Evolutionary conservation across 2,329 filamentous ascomycete species (phyloP).

Genomic region (Scedosporium dehoogii): DNA sequence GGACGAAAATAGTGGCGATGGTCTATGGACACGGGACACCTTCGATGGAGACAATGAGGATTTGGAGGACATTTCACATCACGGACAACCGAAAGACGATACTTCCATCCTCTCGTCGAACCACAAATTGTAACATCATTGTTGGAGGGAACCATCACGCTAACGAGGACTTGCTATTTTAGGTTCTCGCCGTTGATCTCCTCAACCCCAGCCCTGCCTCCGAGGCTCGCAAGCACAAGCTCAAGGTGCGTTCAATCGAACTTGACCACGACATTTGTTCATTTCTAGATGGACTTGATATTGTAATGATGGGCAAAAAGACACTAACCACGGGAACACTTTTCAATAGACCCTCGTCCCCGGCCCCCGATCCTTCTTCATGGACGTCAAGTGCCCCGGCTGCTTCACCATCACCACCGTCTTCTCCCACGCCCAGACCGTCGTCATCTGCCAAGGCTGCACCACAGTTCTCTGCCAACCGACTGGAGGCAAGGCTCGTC

Average conservation of each 20-base stretch:
- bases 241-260: slow-evolving; percentile 63
- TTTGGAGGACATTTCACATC: not conserved
- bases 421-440: slow-evolving; percentile 99
- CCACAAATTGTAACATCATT: not conserved
- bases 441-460: slow-evolving; percentile 99
- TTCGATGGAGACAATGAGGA: not conserved
- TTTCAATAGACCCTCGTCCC: slow-evolving; percentile 73
- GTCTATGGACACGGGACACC: not conserved
- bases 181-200: slow-evolving; percentile 99
- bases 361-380: slow-evolving; percentile 98
- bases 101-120: not conserved
- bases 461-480: slow-evolving; percentile 99
- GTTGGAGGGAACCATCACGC: not conserved
- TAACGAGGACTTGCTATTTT: not conserved
- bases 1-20: not conserved
- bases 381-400: slow-evolving; percentile 99
- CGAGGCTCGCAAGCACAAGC: slow-evolving; percentile 99
- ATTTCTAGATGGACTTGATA: slow-evolving; percentile 16
- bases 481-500: slow-evolving; percentile 95
- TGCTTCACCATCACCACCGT: slow-evolving; percentile 99
- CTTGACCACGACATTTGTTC: slow-evolving; percentile 4
- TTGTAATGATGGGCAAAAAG: not conserved
- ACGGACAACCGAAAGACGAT: not conserved
- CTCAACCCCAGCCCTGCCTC: slow-evolving; percentile 96
- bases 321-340: slow-evolving; percentile 11